Evolutionary conservation across 78 protist genomes (phyloP).

Genomic region (Protostelium mycophagum): DNA sequence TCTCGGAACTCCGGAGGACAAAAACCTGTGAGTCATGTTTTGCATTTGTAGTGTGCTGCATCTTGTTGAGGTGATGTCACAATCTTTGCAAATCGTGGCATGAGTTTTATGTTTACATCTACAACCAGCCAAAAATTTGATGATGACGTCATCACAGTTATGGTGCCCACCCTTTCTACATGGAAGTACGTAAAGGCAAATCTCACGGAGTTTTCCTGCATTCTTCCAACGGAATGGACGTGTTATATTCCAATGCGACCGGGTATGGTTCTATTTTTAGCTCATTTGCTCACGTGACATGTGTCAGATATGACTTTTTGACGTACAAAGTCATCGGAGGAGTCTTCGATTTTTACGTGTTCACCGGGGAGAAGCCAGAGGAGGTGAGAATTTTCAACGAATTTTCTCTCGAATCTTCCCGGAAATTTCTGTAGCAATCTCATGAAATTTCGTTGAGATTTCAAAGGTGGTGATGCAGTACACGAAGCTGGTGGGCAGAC

Average conservation of each 20-base stretch:
- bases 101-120: too few species aligned
- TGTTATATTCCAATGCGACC: constrained; percentile 3
- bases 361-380: constrained; percentile 68
- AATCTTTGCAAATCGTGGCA: too few species aligned
- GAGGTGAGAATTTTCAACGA: constrained; percentile 43
- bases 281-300: not conserved
- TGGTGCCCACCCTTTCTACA: constrained; percentile 79
- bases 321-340: constrained; percentile 65
- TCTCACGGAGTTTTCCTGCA: constrained; percentile 67
- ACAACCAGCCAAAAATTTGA: not conserved
- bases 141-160: constrained; percentile 47
- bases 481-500: constrained; percentile 58
- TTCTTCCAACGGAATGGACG: constrained; percentile 69
- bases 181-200: constrained; percentile 31
- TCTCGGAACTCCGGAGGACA: constrained; percentile 30
- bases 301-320: not conserved
- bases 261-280: not conserved
- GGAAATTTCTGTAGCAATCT: too few species aligned
- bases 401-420: too few species aligned
- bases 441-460: too few species aligned
- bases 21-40: not conserved
- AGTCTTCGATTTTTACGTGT: constrained; percentile 68
- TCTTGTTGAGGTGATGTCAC: too few species aligned
- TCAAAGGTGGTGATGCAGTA: constrained; percentile 34
- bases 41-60: too few species aligned